Evolutionary conservation across 2,329 filamentous ascomycete genomes (phyloP).

Genomic region (Lasiodiplodia sp.): DNA sequence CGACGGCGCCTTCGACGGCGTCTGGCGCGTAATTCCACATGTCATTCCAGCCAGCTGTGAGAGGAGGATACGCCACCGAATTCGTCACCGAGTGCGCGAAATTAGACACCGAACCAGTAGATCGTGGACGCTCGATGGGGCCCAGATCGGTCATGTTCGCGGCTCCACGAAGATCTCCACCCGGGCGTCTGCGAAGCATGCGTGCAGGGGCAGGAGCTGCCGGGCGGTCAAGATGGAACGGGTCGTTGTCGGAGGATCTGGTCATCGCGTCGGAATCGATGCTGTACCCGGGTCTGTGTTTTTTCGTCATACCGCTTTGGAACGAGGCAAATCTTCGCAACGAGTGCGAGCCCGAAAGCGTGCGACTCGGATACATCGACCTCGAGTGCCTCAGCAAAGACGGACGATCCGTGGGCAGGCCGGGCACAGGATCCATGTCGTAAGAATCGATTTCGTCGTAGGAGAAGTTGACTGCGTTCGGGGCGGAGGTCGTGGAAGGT

Average conservation of each 20-base stretch:
- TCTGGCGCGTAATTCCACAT: constrained; percentile 8
- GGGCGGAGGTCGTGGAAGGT: not conserved
- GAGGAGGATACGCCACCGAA: constrained; percentile 43
- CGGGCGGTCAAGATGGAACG: constrained; percentile 47
- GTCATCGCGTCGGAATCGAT: constrained; percentile 62
- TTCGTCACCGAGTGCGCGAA: constrained; percentile 52
- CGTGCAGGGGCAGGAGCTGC: constrained; percentile 40
- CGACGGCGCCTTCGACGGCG: not conserved
- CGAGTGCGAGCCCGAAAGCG: constrained; percentile 42
- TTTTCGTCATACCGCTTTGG: constrained; percentile 61
- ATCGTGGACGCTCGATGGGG: constrained; percentile 51
- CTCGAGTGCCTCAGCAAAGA: constrained; percentile 41
- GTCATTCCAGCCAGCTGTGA: constrained; percentile 29
- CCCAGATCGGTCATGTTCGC: constrained; percentile 57
- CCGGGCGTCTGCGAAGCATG: constrained; percentile 56
- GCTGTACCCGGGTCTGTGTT: constrained; percentile 62
- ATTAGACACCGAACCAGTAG: constrained; percentile 56
- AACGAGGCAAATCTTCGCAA: constrained; percentile 67
- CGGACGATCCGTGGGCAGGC: constrained; percentile 15
- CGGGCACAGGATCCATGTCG: constrained; percentile 9
- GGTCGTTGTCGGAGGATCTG: constrained; percentile 52
- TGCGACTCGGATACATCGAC: constrained; percentile 41
- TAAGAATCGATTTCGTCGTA: not conserved
- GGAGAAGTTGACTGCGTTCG: not conserved
- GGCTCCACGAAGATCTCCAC: constrained; percentile 56